Base-by-base conservation (phyloP, 257 asterid genomes). In the Petrea volubilis region DNA sequence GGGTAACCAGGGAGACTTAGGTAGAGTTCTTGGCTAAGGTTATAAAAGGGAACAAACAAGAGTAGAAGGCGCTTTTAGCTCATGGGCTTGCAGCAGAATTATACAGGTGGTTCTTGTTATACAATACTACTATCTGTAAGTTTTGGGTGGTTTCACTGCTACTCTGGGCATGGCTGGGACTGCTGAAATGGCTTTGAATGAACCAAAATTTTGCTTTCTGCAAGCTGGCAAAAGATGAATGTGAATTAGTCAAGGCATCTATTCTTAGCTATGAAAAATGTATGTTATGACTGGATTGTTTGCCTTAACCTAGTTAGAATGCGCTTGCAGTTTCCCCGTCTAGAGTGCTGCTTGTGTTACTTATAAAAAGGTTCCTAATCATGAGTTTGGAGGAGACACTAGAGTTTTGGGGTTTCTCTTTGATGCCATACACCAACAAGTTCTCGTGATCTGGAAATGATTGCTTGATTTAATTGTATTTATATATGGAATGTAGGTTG, bases 401-500 rank as follows among this genome's bases (percentile, higher is more conserved):
- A 40, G 47, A 40, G 20, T 15, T 31, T 58, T 29, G 17, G n/a
- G 3, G 28, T 36, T 23, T 67, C 61, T 33, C 2, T 67, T 29
- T 68, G 65, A 11, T 55, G 63, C 63, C 20, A n/a, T 70, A 43
- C 46, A 29, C 60, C 28, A 43, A 70, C 31, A 27, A 17, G 55
- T 68, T 43, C 25, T 55, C 9, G n/a, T 43, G 46, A 28, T 65
- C 46, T 29, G 60, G 2, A 53, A 43, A 20, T 67, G 52, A 53
- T 67, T 9, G 12, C 10, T 31, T 20, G 29, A 4, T 8, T 17
- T 33, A 18, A 31, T 65, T 17, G 20, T 66, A 25, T n/a, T 59
- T 59, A 13, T 17, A n/a, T 59, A 17, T 33, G 2, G 36, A 50
- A 66, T 17, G 31, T 21, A 9, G 25, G 38, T 46, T 67, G 51